phyloP scores from a whole-genome alignment of 345 rosid species.

The Euphorbia tirucalli region DNA sequence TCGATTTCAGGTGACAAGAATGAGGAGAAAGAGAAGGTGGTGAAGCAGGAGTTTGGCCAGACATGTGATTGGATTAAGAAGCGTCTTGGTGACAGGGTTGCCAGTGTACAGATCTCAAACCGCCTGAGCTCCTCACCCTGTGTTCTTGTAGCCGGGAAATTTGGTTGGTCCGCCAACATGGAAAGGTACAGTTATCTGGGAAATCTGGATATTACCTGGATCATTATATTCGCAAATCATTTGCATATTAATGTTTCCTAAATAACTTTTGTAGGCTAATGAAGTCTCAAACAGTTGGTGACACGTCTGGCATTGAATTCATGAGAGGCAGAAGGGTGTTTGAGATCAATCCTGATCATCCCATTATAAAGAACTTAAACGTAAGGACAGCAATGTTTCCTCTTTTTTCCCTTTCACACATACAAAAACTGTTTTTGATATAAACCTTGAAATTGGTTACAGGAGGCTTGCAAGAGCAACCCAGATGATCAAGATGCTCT shows the following conservation, averaged over 20 bases:
- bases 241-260: background rate
- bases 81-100: slow-evolving; percentile 82
- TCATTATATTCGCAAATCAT: background rate
- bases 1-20: slow-evolving; percentile 69
- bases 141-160: slow-evolving; percentile 89
- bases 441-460: slow-evolving; percentile 13
- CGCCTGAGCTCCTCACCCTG: slow-evolving; percentile 94
- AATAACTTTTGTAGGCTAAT: slow-evolving; percentile 57
- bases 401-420: background rate
- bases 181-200: slow-evolving; percentile 63
- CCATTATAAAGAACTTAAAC: slow-evolving; percentile 63
- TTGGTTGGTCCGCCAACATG: slow-evolving; percentile 99
- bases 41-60: slow-evolving; percentile 77
- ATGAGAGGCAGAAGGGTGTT: slow-evolving; percentile 97
- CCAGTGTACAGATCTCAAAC: slow-evolving; percentile 81
- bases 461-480: slow-evolving; percentile 72
- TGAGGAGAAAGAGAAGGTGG: slow-evolving; percentile 77
- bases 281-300: slow-evolving; percentile 90
- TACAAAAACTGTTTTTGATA: background rate
- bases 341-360: slow-evolving; percentile 92
- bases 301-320: slow-evolving; percentile 74
- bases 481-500: slow-evolving; percentile 79
- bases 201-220: background rate
- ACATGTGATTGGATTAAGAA: slow-evolving; percentile 98
- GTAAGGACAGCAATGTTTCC: slow-evolving; percentile 30